Percentiles rank a stretch among this genome's conserved stretches.
phyloP scores from a whole-genome alignment of 371 early-diverging fungal genomes.

The Coemansia sp. region DNA sequence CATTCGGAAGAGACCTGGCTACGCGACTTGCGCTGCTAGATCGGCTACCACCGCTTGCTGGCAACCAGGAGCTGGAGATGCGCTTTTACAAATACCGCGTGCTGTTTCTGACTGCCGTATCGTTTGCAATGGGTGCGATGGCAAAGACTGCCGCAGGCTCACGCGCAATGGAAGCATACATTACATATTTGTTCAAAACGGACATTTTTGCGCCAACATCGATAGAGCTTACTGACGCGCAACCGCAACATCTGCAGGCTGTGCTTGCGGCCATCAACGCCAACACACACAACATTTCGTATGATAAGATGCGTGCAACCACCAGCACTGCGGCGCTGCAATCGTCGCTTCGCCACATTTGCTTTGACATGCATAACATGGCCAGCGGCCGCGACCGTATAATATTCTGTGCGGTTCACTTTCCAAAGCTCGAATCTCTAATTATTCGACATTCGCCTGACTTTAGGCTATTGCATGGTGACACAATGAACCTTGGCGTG shows the following conservation, averaged over 20 bases:
- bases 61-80: constrained; percentile 19
- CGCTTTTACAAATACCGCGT: constrained; percentile 38
- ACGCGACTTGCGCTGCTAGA: constrained; percentile 26
- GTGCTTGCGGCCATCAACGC: constrained; percentile 36
- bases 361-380: constrained; percentile 40
- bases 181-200: constrained; percentile 37
- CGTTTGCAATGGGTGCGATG: constrained; percentile 41
- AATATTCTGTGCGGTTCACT: constrained; percentile 45
- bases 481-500: constrained; percentile 38
- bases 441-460: constrained; percentile 39
- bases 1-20: constrained; percentile 14
- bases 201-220: constrained; percentile 35
- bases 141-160: constrained; percentile 24
- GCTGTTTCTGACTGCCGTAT: constrained; percentile 35
- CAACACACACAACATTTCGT: constrained; percentile 33
- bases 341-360: constrained; percentile 32
- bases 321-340: constrained; percentile 37
- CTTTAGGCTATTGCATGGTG: constrained; percentile 20
- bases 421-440: constrained; percentile 40
- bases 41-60: constrained; percentile 19
- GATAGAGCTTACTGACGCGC: constrained; percentile 27
- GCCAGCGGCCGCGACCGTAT: constrained; percentile 23
- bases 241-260: constrained; percentile 32
- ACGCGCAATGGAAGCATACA: constrained; percentile 36
- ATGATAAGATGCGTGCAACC: constrained; percentile 31